These are phyloP conservation scores for Aspergillus amoenus DNA, from an alignment of 2,329 filamentous ascomycete genomes.

Conservation along the genomic window DNA sequence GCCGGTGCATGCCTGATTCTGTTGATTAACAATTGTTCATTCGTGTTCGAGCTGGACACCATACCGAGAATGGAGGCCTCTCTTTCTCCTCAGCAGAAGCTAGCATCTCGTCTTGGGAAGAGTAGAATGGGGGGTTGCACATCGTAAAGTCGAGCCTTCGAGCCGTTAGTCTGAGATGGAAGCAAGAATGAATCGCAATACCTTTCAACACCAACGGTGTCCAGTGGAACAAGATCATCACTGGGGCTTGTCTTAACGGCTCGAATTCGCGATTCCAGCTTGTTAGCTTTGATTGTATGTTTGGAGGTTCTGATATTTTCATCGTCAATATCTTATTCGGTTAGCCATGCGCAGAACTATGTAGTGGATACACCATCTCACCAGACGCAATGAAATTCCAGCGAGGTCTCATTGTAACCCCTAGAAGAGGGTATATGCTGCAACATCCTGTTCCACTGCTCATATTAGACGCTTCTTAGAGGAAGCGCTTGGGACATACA, in stretches of 20 bases:
- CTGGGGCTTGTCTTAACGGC: conserved; percentile 56
- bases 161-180: conserved; percentile 10
- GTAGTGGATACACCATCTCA: conserved; percentile 25
- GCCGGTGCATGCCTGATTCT: conserved; percentile 64
- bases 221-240: conserved; percentile 63
- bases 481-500: conserved; percentile 45
- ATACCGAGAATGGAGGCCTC: conserved; percentile 67
- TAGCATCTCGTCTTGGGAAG: conserved; percentile 67
- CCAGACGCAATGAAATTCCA: conserved; percentile 74
- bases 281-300: conserved; percentile 67
- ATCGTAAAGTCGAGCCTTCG: conserved; percentile 75
- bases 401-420: conserved; percentile 62
- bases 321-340: conserved; percentile 67
- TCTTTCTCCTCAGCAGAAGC: conserved; percentile 65
- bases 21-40: conserved; percentile 1
- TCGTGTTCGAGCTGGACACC: conserved; percentile 22
- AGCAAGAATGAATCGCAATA: conserved; percentile 8
- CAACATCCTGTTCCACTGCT: conserved; percentile 79
- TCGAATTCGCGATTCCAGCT: conserved; percentile 62
- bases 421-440: conserved; percentile 85
- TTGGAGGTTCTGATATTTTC: conserved; percentile 66
- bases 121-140: conserved; percentile 94
- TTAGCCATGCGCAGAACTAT: neutral
- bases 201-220: conserved; percentile 39
- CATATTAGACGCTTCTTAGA: conserved; percentile 14